Percentiles rank a stretch among this genome's conserved stretches.
These are phyloP conservation scores for Colletotrichum sp. DNA, from an alignment of 2,329 filamentous ascomycete species.

Conservation along the genomic window DNA sequence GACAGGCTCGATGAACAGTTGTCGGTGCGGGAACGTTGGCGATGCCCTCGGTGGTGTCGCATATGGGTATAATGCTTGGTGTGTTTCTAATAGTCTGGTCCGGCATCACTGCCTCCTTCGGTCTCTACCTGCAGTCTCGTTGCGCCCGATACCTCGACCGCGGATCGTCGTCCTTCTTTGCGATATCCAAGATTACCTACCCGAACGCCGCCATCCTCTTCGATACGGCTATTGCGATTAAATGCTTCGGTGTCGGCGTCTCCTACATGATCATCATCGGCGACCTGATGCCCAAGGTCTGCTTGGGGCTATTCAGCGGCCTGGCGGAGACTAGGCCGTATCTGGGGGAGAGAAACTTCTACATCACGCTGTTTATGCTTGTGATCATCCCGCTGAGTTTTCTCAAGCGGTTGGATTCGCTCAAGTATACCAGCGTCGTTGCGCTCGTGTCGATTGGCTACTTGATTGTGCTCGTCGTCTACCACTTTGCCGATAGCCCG, in stretches of 20 bases:
- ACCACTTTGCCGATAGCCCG: slow-evolving; percentile 85
- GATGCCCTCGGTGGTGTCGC: slow-evolving; percentile 92
- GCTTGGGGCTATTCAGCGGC: slow-evolving; percentile 75
- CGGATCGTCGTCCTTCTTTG: slow-evolving; percentile 90
- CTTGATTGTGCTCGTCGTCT: slow-evolving; percentile 88
- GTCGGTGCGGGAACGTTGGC: slow-evolving; percentile 93
- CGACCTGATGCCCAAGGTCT: slow-evolving; percentile 95
- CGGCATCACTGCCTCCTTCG: slow-evolving; percentile 85
- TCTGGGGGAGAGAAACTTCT: slow-evolving; percentile 89
- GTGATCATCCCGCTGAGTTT: slow-evolving; percentile 95
- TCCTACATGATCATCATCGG: slow-evolving; percentile 99
- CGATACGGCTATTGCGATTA: slow-evolving; percentile 93
- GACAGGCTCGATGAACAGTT: slow-evolving; percentile 56
- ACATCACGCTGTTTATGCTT: slow-evolving; percentile 98
- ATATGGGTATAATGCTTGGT: slow-evolving; percentile 91
- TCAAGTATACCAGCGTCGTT: slow-evolving; percentile 95
- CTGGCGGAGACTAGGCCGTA: slow-evolving; percentile 68
- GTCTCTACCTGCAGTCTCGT: slow-evolving; percentile 90
- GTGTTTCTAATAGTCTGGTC: slow-evolving; percentile 89
- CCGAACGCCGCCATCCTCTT: slow-evolving; percentile 95
- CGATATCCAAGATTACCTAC: slow-evolving; percentile 95
- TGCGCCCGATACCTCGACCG: slow-evolving; percentile 93
- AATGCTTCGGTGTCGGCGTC: slow-evolving; percentile 96
- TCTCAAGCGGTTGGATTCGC: slow-evolving; percentile 85
- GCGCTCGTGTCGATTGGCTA: slow-evolving; percentile 94